A percentile compares a stretch with the other conserved stretches of the same genome.
Evolutionary conservation across 352 stramenopile genomes (phyloP).

Genomic region (Pythium sp.): DNA sequence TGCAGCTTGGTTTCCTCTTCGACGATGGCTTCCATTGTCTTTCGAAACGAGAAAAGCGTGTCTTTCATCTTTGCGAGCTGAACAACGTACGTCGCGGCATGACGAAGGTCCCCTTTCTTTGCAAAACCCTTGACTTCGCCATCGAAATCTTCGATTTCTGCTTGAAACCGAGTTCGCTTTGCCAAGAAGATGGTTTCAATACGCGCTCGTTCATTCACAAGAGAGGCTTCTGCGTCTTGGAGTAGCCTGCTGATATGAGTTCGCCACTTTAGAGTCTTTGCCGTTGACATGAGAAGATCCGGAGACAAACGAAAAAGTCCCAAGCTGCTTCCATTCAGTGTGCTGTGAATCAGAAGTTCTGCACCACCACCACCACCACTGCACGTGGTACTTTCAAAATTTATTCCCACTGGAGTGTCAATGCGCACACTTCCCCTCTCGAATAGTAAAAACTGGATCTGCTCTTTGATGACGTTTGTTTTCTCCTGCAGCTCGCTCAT

Average conservation of each 20-base stretch:
- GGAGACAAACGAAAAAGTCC: conserved; percentile 18
- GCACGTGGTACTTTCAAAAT: not conserved
- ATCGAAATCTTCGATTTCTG: conserved; percentile 78
- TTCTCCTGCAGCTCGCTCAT: conserved; percentile 48
- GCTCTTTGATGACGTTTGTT: conserved; percentile 47
- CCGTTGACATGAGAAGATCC: conserved; percentile 53
- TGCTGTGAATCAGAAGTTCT: not conserved
- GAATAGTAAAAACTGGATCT: conserved; percentile 67
- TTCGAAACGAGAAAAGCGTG: conserved; percentile 46
- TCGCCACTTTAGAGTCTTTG: conserved; percentile 70
- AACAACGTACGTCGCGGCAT: conserved; percentile 73
- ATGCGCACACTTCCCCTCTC: conserved; percentile 42
- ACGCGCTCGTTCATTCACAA: conserved; percentile 57
- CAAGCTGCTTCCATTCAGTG: not conserved
- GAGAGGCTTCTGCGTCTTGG: conserved; percentile 42
- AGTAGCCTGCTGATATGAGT: conserved; percentile 54
- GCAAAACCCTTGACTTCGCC: conserved; percentile 61
- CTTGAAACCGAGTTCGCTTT: conserved; percentile 64
- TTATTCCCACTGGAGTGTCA: not conserved
- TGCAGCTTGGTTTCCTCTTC: conserved; percentile 65
- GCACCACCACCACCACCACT: not conserved
- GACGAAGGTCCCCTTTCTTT: conserved; percentile 73
- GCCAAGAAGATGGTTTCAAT: conserved; percentile 74
- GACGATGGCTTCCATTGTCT: conserved; percentile 50
- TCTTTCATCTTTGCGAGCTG: conserved; percentile 77